Conservation (phyloP, 208 protist genomes). For the Endotrypanum monterogeii region DNA sequence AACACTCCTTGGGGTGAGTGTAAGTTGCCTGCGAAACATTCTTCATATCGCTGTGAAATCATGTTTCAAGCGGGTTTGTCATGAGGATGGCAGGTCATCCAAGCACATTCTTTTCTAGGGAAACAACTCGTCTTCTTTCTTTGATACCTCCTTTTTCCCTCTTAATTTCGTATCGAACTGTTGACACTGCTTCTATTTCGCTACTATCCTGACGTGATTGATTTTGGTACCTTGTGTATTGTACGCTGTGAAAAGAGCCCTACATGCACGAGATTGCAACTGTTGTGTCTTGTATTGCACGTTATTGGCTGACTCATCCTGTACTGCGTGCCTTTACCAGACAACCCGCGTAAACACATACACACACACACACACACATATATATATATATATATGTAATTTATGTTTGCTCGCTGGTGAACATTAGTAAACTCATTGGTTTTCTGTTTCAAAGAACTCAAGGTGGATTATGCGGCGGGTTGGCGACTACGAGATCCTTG, state of each 20-base stretch:
- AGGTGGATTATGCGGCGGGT: constrained; percentile 54
- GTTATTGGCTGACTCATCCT: background rate
- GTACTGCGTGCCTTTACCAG: background rate
- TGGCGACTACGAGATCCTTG: constrained; percentile 86
- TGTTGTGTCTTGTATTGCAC: background rate
- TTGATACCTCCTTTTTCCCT: background rate
- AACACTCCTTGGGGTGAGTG: background rate
- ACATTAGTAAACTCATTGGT: background rate
- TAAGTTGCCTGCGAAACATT: too few species aligned
- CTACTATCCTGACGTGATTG: background rate
- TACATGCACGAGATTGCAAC: too few species aligned
- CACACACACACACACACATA: constrained; percentile 6
- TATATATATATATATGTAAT: constrained; percentile 4
- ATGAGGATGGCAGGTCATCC: background rate
- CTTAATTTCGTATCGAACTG: background rate
- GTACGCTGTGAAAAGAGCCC: background rate
- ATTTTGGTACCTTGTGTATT: background rate
- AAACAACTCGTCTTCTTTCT: background rate
- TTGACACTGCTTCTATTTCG: background rate
- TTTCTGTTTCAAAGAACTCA: background rate
- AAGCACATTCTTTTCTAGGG: background rate
- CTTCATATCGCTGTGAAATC: background rate
- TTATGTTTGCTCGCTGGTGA: too few species aligned
- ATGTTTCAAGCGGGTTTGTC: background rate
- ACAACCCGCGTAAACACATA: background rate